Evolutionary conservation across 2,329 filamentous ascomycete genomes (phyloP).

Genomic region (Aspergillus brasiliensis): DNA sequence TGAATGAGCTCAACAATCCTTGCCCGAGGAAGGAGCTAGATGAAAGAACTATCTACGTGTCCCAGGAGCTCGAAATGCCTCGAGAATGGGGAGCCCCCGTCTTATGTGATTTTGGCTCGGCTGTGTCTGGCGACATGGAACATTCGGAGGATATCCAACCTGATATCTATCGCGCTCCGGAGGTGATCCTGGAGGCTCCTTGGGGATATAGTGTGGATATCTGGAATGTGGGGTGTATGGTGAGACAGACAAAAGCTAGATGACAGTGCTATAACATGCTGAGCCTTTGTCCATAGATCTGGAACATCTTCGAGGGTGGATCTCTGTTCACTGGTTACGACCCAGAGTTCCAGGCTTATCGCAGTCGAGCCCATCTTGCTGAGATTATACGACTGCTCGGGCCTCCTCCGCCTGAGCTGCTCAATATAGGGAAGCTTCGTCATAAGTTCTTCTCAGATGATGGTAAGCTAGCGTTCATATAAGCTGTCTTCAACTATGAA

Average conservation of each 20-base stretch:
- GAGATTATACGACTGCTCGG: slow-evolving; percentile 53
- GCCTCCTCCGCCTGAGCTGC: slow-evolving; percentile 38
- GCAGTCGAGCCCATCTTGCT: slow-evolving; percentile 51
- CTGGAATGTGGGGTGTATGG: slow-evolving; percentile 7
- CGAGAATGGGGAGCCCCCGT: slow-evolving; percentile 37
- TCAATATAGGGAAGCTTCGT: slow-evolving; percentile 33
- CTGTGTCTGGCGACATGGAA: neutral
- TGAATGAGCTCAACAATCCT: slow-evolving; percentile 43
- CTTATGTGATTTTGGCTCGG: slow-evolving; percentile 30
- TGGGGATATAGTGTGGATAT: slow-evolving; percentile 2
- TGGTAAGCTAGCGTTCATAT: slow-evolving; percentile 27
- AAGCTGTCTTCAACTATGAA: neutral
- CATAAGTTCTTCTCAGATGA: slow-evolving; percentile 44
- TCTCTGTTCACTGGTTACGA: slow-evolving; percentile 49
- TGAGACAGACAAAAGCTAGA: neutral
- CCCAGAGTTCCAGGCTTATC: slow-evolving; percentile 42
- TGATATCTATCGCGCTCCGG: neutral
- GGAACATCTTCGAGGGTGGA: slow-evolving; percentile 52
- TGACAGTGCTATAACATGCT: no score
- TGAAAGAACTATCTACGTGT: slow-evolving; percentile 48
- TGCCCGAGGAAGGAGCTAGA: slow-evolving; percentile 47
- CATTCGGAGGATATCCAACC: neutral
- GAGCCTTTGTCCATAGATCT: slow-evolving; percentile 40
- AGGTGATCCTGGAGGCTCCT: neutral
- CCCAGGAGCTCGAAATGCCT: slow-evolving; percentile 42